Base-by-base conservation (phyloP, 257 asterid species). In the Gentiana straminea region DNA sequence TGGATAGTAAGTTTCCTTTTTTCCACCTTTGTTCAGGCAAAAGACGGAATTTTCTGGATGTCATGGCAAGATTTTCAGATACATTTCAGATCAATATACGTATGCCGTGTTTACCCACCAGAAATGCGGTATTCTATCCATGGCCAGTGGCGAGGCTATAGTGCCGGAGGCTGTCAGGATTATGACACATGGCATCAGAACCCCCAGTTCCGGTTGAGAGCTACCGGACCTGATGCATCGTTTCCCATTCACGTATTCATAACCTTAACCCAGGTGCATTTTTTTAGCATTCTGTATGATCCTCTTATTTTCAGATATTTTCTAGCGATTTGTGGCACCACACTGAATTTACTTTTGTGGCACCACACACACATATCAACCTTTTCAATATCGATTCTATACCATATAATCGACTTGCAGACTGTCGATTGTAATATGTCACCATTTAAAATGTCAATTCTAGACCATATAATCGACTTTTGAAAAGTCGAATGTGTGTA, bases 31-130 rank as follows among this genome's bases (percentile, higher is more conserved):
- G 24, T 71, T 70, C 83, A 92, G 97, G 97, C 95, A 39, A 85
- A 83, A 61, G 95, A 92, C 44, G 98, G 98, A 45, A 92, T 92
- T 68, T 92, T 92, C 75, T 92, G 98, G 98, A 92, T 92, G 98
- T 92, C 98, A 45, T 92, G 98, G 98, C 98, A 92, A 85, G 98
- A 92, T 75, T 92, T 92, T 58, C 98, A 88, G 70, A 85, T 92
- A 60, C 98, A 92, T 67, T 92, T 92, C 79, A 78, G 98, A 66
- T 92, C 98, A 49, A 92, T 92, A 73, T 92, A 92, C 51, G 89
- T 92, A 13, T 92, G 99, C 52, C 99, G 99, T 55, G 99, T 88
- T 64, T 92, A 92, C 78, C 99, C 99, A 36, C 89, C 89, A 5
- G 99, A 92, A 70, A 92, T 92, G 99, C 94, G 91, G 51, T 85